phyloP scores from a whole-genome alignment of 2,329 filamentous ascomycete genomes.

The Aspergillus piperis region DNA sequence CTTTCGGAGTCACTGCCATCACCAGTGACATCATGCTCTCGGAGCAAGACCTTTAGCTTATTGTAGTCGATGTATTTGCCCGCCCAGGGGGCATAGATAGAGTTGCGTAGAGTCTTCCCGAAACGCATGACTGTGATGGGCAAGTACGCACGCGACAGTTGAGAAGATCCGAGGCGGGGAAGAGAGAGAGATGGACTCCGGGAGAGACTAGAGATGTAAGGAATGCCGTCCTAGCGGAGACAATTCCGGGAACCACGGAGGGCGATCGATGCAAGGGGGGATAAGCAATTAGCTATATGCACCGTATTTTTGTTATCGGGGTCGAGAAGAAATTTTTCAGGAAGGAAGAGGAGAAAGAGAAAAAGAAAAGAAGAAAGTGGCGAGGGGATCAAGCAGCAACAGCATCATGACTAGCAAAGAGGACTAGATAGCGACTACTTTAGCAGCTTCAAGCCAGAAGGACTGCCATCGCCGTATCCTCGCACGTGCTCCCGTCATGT shows the following conservation, averaged over 20 bases:
- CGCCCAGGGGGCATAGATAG: slow-evolving; percentile 84
- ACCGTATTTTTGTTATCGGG: background rate
- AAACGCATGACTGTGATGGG: slow-evolving; percentile 70
- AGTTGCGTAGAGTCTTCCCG: slow-evolving; percentile 79
- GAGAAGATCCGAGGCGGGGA: background rate
- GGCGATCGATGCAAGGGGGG: background rate
- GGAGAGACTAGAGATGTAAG: slow-evolving; percentile 8
- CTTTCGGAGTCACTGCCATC: slow-evolving; percentile 55
- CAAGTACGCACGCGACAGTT: background rate
- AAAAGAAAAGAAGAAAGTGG: background rate
- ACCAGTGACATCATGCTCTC: slow-evolving; percentile 66
- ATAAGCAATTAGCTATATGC: background rate
- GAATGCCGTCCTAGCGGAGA: background rate
- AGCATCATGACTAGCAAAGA: background rate
- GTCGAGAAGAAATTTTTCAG: background rate
- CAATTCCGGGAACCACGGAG: background rate
- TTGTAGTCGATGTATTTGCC: slow-evolving; percentile 93
- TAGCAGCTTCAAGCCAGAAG: background rate
- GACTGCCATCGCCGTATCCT: slow-evolving; percentile 1
- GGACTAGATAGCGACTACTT: background rate
- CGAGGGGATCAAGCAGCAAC: slow-evolving; percentile 1
- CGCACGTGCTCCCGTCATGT: slow-evolving; percentile 3
- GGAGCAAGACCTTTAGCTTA: slow-evolving; percentile 86
- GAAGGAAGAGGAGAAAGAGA: background rate
- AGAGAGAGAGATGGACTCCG: slow-evolving; percentile 4